Conservation (phyloP, 345 rosid genomes). For the Lumnitzera littorea region DNA sequence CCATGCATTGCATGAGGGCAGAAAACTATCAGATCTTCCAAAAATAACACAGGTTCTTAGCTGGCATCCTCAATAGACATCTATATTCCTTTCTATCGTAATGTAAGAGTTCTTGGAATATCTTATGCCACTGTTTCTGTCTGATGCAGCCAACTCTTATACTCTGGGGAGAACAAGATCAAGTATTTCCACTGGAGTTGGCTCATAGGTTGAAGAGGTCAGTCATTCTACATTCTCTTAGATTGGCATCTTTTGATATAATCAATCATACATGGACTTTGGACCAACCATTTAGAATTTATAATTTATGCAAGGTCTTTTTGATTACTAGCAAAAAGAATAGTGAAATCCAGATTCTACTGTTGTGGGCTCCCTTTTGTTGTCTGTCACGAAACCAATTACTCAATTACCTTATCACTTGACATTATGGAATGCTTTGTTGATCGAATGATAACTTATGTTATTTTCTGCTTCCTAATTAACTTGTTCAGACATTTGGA, state of each 20-base stretch:
- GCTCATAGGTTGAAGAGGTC: conserved; percentile 16
- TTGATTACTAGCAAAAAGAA: neutral
- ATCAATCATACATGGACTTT: neutral
- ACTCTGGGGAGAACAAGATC: conserved; percentile 17
- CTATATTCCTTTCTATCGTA: neutral
- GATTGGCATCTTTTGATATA: neutral
- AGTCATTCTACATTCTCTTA: neutral
- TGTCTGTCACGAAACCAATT: neutral
- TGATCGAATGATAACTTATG: neutral
- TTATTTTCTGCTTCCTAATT: neutral
- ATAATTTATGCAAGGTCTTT: neutral
- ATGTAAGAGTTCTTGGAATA: too few relatives aligned
- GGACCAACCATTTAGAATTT: too few relatives aligned
- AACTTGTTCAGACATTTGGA: conserved; percentile 7
- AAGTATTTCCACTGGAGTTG: conserved; percentile 13
- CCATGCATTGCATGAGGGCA: conserved; percentile 11
- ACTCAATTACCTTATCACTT: too few relatives aligned
- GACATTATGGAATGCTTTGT: neutral
- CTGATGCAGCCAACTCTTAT: conserved; percentile 9
- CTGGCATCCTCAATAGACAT: neutral
- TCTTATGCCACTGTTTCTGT: neutral
- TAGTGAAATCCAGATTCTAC: neutral
- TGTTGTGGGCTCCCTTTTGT: neutral
- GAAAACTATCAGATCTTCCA: conserved; percentile 15
- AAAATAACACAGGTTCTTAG: conserved; percentile 12